Evolutionary conservation across 129 eudicot species (phyloP).

Genomic region (Flaveria trinervia): DNA sequence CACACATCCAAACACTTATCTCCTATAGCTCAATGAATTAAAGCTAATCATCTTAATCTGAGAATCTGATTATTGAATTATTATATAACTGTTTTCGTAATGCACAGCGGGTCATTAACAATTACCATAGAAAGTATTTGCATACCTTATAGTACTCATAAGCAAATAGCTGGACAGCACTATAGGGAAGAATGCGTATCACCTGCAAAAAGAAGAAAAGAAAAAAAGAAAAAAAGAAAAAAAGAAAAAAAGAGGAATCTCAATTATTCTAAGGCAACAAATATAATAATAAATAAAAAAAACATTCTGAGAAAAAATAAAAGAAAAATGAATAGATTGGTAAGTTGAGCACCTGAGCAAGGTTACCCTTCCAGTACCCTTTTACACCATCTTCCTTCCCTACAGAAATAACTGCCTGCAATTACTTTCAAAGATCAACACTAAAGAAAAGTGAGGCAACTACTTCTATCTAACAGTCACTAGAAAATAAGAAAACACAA

Average conservation of each 20-base stretch:
- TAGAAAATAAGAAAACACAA: neutral
- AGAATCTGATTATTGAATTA: neutral
- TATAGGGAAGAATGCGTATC: slow-evolving; percentile 89
- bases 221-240: too few relatives aligned
- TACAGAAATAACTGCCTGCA: slow-evolving; percentile 71
- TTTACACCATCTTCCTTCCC: slow-evolving; percentile 79
- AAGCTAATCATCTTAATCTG: neutral
- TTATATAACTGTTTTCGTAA: neutral
- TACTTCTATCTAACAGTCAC: neutral
- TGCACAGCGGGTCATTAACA: neutral
- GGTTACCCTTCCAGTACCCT: slow-evolving; percentile 99
- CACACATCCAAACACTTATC: neutral
- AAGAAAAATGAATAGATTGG: neutral
- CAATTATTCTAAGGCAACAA: neutral
- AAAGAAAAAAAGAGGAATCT: neutral
- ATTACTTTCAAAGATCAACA: slow-evolving; percentile 26
- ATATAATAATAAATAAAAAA: too few relatives aligned
- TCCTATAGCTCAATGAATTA: neutral
- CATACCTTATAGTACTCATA: slow-evolving; percentile 85
- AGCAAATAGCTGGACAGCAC: slow-evolving; percentile 93
- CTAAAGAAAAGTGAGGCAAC: slow-evolving; percentile 15
- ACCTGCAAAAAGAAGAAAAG: slow-evolving; percentile 45
- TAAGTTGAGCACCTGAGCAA: slow-evolving; percentile 74
- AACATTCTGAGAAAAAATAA: neutral
- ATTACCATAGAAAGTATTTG: neutral